A percentile compares a stretch with the other conserved stretches of the same genome.
These are phyloP conservation scores for Leishmania major DNA, from an alignment of 208 protist species.

Conservation along the genomic window DNA sequence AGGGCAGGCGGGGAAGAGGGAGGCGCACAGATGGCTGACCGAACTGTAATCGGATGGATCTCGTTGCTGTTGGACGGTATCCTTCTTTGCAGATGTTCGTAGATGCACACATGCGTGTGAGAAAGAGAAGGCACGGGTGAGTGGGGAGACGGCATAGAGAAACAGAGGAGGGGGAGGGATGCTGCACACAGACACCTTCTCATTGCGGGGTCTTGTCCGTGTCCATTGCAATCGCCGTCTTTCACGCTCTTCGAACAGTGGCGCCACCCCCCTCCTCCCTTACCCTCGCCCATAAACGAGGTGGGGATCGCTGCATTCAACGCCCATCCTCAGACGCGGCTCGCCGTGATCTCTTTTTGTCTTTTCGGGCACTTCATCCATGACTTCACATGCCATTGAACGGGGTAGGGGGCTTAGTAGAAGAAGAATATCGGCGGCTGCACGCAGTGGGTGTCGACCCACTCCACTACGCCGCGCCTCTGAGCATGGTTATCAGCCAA, in stretches of 20 bases:
- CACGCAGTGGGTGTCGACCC: background rate
- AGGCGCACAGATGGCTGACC: background rate
- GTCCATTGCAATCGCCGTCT: background rate
- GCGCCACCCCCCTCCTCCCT: no score
- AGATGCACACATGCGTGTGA: background rate
- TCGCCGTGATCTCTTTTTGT: background rate
- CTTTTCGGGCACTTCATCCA: background rate
- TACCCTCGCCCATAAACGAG: background rate
- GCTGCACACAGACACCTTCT: background rate
- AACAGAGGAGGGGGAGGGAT: background rate
- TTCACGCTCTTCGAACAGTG: background rate
- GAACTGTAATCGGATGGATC: background rate
- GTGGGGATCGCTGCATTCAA: background rate
- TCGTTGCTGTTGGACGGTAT: background rate
- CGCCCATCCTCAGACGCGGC: background rate
- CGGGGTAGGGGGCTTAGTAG: background rate
- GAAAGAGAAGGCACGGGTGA: background rate
- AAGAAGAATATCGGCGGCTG: background rate
- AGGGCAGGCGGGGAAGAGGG: background rate
- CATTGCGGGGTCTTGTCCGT: background rate
- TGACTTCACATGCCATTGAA: background rate
- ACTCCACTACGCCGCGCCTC: background rate
- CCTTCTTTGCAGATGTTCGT: background rate
- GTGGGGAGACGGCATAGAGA: background rate
- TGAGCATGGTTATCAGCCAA: background rate